Evolutionary conservation across 1,284 basidiomycete species (phyloP).

Genomic region (Pulveroboletus ridleyi): DNA sequence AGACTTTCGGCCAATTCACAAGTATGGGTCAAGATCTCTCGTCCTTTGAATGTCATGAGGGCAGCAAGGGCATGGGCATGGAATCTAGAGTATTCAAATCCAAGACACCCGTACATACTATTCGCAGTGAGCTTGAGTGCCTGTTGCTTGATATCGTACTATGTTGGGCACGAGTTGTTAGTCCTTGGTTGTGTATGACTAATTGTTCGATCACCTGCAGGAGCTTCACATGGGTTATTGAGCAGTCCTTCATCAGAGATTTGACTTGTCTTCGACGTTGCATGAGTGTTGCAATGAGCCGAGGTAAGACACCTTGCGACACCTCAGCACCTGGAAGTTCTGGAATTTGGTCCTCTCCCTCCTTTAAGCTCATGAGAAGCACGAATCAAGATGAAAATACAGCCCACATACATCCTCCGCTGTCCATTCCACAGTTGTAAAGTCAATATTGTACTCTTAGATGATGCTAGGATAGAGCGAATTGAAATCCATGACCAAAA

Average conservation of each 20-base stretch:
- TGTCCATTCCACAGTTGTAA: conserved; percentile 90
- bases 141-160: conserved; percentile 98
- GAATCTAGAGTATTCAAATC: conserved; percentile 97
- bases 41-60: conserved; percentile 97
- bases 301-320: conserved; percentile 89
- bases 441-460: conserved; percentile 99
- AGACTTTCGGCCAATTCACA: conserved; percentile 92
- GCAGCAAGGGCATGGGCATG: conserved; percentile 97
- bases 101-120: conserved; percentile 99
- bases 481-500: conserved; percentile 99
- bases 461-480: conserved; percentile 99
- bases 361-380: conserved; percentile 46
- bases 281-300: conserved; percentile 96
- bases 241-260: conserved; percentile 93
- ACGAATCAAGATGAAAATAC: conserved; percentile 6
- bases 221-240: conserved; percentile 76
- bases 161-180: conserved; percentile 21
- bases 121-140: conserved; percentile 99
- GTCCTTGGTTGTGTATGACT: background rate
- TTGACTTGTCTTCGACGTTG: conserved; percentile 92
- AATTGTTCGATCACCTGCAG: conserved; percentile 69
- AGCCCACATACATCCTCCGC: conserved; percentile 66
- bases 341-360: conserved; percentile 87
- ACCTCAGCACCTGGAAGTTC: conserved; percentile 83
- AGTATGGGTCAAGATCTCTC: conserved; percentile 96